These are phyloP conservation scores for Glycine soja DNA, from an alignment of 306 rosid species.

Conservation along the genomic window DNA sequence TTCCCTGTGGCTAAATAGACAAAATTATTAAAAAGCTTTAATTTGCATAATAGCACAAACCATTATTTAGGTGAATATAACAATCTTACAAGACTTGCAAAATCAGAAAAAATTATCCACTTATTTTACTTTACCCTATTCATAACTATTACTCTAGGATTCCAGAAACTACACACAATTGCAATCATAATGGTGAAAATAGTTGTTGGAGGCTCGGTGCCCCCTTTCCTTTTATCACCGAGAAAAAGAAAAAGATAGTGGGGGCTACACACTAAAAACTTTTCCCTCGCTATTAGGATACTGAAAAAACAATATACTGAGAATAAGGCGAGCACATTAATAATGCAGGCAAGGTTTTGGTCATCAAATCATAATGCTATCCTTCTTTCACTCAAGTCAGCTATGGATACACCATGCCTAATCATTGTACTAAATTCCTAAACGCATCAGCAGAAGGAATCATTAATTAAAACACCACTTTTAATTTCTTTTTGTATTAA, in stretches of 20 bases:
- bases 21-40: slow-evolving; percentile 2
- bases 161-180: slow-evolving; percentile 33
- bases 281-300: slow-evolving; percentile 35
- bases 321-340: slow-evolving; percentile 50
- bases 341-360: slow-evolving; percentile 34
- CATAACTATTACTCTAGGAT: slow-evolving; percentile 46
- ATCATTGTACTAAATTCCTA: slow-evolving; percentile 38
- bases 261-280: slow-evolving; percentile 25
- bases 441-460: slow-evolving; percentile 39
- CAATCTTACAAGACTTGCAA: not conserved
- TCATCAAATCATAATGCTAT: slow-evolving; percentile 41
- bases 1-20: slow-evolving; percentile 9
- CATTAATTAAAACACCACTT: slow-evolving; percentile 15
- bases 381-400: slow-evolving; percentile 42
- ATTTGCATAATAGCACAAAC: not conserved
- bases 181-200: slow-evolving; percentile 42
- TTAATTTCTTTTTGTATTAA: slow-evolving; percentile 23
- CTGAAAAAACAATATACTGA: slow-evolving; percentile 35
- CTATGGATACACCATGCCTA: slow-evolving; percentile 43
- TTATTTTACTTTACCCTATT: slow-evolving; percentile 25
- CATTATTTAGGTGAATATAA: slow-evolving; percentile 14
- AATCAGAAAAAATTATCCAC: slow-evolving; percentile 17
- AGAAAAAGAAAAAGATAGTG: slow-evolving; percentile 47
- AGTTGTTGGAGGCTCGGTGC: slow-evolving; percentile 37
- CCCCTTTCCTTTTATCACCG: slow-evolving; percentile 30